Percentiles rank a stretch among this genome's conserved stretches.
Evolutionary conservation across 1,139 yeast species (phyloP).

Genomic region (Blastobotrys buckinghamii): DNA sequence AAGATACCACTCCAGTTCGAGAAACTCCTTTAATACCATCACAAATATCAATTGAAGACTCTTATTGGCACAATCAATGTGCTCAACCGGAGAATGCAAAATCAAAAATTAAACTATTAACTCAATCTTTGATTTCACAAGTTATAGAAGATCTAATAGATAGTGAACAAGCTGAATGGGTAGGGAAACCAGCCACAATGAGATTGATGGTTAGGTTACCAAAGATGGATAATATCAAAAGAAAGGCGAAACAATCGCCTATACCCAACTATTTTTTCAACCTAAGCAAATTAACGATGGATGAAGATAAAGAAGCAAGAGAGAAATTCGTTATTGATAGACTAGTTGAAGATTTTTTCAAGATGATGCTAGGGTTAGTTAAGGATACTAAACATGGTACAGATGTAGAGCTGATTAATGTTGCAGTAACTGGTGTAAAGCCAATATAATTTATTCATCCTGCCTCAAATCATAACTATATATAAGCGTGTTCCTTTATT

Average conservation of each 20-base stretch:
- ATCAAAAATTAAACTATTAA: slow-evolving; percentile 19
- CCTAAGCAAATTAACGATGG: slow-evolving; percentile 4
- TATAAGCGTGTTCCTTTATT: too few species aligned
- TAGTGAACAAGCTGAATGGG: slow-evolving; percentile 19
- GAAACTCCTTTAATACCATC: slow-evolving; percentile 25
- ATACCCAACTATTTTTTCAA: slow-evolving; percentile 6
- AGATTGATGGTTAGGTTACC: slow-evolving; percentile 18
- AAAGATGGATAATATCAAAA: slow-evolving; percentile 1
- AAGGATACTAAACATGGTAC: neutral
- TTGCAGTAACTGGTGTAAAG: neutral
- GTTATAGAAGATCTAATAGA: slow-evolving; percentile 22
- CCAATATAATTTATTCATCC: neutral
- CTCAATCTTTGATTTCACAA: slow-evolving; percentile 24
- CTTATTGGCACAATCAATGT: slow-evolving; percentile 20
- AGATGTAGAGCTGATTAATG: slow-evolving; percentile 5
- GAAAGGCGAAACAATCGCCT: slow-evolving; percentile 4
- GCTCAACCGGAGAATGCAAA: slow-evolving; percentile 14
- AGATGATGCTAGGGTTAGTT: neutral
- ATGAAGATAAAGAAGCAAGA: slow-evolving; percentile 5
- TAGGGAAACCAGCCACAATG: slow-evolving; percentile 20
- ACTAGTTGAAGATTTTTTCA: slow-evolving; percentile 4
- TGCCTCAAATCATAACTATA: too few species aligned
- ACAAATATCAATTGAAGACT: slow-evolving; percentile 34
- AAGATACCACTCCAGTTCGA: slow-evolving; percentile 23
- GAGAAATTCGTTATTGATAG: neutral